Percentiles rank a stretch among this genome's conserved stretches.
These are phyloP conservation scores for Boletus semigastroideus DNA, from an alignment of 1,284 basidiomycete genomes.

Conservation along the genomic window DNA sequence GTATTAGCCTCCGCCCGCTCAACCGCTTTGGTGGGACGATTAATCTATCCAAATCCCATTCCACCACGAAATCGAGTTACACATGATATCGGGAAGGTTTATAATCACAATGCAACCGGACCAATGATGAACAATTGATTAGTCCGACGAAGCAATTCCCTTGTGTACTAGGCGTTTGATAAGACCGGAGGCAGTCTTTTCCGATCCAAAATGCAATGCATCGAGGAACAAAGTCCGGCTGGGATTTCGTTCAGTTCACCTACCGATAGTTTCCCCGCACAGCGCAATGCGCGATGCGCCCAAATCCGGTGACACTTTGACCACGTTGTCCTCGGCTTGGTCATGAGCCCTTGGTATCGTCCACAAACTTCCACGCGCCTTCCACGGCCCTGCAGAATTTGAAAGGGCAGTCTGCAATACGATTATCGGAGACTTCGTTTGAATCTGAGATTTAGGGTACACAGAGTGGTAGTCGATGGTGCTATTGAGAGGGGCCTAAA, in stretches of 20 bases:
- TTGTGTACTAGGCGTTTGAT: not conserved
- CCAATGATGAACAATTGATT: not conserved
- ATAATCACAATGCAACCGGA: not conserved
- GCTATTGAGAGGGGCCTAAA: no score
- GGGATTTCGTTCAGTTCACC: not conserved
- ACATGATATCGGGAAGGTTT: not conserved
- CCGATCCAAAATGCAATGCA: not conserved
- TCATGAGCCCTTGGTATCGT: not conserved
- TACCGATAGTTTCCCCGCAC: not conserved
- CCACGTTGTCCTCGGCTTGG: not conserved
- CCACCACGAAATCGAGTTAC: not conserved
- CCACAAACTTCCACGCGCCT: not conserved
- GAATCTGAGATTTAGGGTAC: slow-evolving; percentile 17
- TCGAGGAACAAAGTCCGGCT: not conserved
- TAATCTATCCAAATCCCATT: not conserved
- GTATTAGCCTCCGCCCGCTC: not conserved
- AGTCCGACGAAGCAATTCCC: not conserved
- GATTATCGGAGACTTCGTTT: slow-evolving; percentile 6
- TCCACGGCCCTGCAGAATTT: slow-evolving; percentile 1
- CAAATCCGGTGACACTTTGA: not conserved
- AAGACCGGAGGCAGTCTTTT: not conserved
- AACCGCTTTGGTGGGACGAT: not conserved
- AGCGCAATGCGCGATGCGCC: not conserved
- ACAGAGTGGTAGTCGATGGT: slow-evolving; percentile 3
- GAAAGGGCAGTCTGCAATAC: slow-evolving; percentile 10